These are phyloP conservation scores for Quercus lobata DNA, from an alignment of 331 rosid species.

Conservation along the genomic window DNA sequence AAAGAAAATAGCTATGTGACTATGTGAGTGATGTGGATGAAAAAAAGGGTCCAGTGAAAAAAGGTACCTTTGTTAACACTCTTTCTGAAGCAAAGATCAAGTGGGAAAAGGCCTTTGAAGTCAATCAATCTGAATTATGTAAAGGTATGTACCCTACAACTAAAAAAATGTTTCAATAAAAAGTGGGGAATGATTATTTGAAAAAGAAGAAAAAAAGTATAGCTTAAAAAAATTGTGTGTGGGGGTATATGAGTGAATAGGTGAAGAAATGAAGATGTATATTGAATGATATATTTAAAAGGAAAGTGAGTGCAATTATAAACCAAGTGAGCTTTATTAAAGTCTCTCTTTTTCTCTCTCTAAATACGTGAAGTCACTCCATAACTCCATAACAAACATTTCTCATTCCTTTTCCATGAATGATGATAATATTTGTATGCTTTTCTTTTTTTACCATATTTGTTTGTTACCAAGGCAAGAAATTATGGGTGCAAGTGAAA, in stretches of 20 bases:
- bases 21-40: background rate
- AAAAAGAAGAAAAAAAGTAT: background rate
- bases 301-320: background rate
- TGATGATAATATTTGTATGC: no score
- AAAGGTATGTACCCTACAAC: slow-evolving; percentile 30
- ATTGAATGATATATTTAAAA: background rate
- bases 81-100: slow-evolving; percentile 39
- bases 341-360: slow-evolving; percentile 10
- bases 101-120: slow-evolving; percentile 32
- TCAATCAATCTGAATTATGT: slow-evolving; percentile 27
- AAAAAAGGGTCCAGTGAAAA: slow-evolving; percentile 8
- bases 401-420: no score
- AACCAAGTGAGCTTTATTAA: background rate
- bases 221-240: slow-evolving; percentile 28
- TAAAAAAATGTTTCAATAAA: background rate
- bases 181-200: background rate
- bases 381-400: background rate
- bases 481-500: no score
- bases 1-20: no score
- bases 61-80: slow-evolving; percentile 45
- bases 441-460: no score
- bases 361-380: background rate
- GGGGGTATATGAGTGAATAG: background rate
- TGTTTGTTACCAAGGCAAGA: no score
- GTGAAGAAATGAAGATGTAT: slow-evolving; percentile 32